Conservation (phyloP, 2,329 filamentous ascomycete genomes). For the Stylonectria norvegica region DNA sequence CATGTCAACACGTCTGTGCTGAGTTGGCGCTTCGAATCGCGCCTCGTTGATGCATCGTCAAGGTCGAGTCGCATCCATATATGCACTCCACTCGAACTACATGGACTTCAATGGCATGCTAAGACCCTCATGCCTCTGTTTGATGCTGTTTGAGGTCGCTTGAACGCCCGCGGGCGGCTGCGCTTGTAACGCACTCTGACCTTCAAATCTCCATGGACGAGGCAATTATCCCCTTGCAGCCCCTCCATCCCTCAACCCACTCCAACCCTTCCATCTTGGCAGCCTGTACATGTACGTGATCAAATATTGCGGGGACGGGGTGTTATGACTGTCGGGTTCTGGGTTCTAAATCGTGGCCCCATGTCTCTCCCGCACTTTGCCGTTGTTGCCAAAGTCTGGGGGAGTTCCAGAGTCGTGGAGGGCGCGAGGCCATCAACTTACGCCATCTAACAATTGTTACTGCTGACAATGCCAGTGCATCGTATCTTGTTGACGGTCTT, state of each 20-base stretch:
- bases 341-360: neutral
- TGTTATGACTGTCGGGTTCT: neutral
- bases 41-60: constrained; percentile 4
- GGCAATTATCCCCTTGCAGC: neutral
- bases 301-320: neutral
- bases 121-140: neutral
- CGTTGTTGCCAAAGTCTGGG: neutral
- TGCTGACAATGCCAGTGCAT: too few relatives aligned
- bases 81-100: constrained; percentile 3
- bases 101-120: neutral
- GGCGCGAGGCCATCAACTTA: neutral
- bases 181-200: too few relatives aligned
- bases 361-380: neutral
- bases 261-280: neutral
- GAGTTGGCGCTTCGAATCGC: constrained; percentile 6
- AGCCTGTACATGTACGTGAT: neutral
- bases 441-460: too few relatives aligned
- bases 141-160: neutral
- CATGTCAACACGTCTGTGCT: constrained; percentile 1
- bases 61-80: neutral
- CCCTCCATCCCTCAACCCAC: neutral
- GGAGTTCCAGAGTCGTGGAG: neutral
- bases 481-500: neutral
- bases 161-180: too few relatives aligned
- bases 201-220: neutral